phyloP scores from a whole-genome alignment of 2,329 filamentous ascomycete genomes.

The Pochonia chlamydosporia region DNA sequence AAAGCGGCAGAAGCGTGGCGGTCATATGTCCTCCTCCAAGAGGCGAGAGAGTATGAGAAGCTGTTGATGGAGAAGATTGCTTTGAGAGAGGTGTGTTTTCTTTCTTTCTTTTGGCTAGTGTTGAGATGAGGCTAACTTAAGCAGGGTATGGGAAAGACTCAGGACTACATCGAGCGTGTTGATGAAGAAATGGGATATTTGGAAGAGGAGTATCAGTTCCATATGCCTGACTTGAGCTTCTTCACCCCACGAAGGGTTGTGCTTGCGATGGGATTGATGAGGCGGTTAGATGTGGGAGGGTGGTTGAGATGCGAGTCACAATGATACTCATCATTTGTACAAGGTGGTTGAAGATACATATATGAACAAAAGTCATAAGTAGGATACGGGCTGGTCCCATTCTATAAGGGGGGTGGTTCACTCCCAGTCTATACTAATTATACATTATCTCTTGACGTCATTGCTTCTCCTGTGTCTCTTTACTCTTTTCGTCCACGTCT shows the following conservation, averaged over 20 bases:
- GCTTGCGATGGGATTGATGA: constrained; percentile 24
- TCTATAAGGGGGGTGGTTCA: background rate
- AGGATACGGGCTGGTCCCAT: background rate
- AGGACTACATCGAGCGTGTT: too few relatives aligned
- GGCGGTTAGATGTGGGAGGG: constrained; percentile 16
- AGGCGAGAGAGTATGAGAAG: constrained; percentile 18
- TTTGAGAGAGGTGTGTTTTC: constrained; percentile 1
- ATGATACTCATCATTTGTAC: too few relatives aligned
- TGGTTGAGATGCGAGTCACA: background rate
- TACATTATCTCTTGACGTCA: constrained; percentile 11
- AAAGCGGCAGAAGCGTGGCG: constrained; percentile 37
- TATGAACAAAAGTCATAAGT: too few relatives aligned
- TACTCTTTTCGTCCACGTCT: background rate
- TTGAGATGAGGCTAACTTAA: too few relatives aligned
- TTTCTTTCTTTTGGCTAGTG: too few relatives aligned
- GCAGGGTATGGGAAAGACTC: too few relatives aligned
- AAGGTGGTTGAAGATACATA: too few relatives aligned
- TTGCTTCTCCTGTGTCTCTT: background rate
- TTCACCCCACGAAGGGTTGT: constrained; percentile 23
- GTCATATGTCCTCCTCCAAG: constrained; percentile 24
- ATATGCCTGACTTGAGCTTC: constrained; percentile 6
- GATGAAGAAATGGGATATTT: too few relatives aligned
- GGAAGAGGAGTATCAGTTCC: too few relatives aligned
- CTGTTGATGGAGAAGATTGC: constrained; percentile 6
- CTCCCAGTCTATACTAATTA: constrained; percentile 1